Base-by-base conservation (phyloP, 495 filamentous ascomycete genomes). In the Penicillium steckii region DNA sequence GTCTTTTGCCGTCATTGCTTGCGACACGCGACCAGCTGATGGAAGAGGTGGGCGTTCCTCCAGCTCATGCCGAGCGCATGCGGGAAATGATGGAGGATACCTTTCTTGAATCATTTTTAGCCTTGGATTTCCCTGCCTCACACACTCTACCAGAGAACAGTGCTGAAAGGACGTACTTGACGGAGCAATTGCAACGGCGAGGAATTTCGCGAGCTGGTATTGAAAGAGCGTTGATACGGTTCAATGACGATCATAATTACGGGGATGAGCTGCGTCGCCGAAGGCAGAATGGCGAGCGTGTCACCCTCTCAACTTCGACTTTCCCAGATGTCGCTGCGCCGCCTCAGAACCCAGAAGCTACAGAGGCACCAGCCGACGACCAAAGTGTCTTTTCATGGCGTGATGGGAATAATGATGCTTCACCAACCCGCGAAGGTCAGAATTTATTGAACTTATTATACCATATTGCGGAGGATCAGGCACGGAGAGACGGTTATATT, bases 381-480 rank as follows among this genome's bases (percentile, higher is more conserved):
- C 77, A 80, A 51, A 81, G 78, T 54, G 76, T 82, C 13, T 81
- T 79, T 49, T 82, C 76, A 5, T 78, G 74, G 73, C 68, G 76
- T 1, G 85, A 78, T 69, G 77, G 65, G 29, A 70, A 72, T 41
- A 73, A 81, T 49, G 73, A 80, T 55, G 66, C 77, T 19, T 71
- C 76, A 7, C 79, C 82, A 35, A 78, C 77, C 30, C 76, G 85
- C n/a, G 83, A 84, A 50, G 85, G 86, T 35, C 85, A 88, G 59
- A 89, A 88, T 47, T 74, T 90, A 49, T 81, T 90, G 23, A 85
- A 80, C 44, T 65, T 91, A 2, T 76, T 90, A 3, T 91, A 88
- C 62, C 80, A 86, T 30, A 88, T 91, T n/a, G 89, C 87, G 0
- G 87, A 90, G 61, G 87, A 95, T 53, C 88, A 91, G 50, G 85